Base-by-base conservation (phyloP, 2,329 filamentous ascomycete species). In the Sporothrix curviconia region DNA sequence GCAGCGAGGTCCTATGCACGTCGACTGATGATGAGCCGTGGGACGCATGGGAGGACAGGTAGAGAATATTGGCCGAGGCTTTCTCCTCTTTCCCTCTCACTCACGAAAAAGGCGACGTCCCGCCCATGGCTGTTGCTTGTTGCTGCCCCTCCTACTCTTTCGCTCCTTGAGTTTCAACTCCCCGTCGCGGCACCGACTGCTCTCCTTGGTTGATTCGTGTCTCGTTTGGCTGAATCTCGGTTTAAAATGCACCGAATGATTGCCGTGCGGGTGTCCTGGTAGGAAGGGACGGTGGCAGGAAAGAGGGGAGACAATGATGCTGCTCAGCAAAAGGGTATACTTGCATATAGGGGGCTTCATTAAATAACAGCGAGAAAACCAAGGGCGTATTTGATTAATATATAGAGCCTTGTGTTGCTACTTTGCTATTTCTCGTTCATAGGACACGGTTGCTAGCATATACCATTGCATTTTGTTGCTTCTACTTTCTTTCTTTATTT, bases 1-100 rank as follows among this genome's bases (percentile, higher is more conserved):
- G 64, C 34, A 65, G 63, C 63, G 68, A 66, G 15, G 60, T 64
- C n/a, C 61, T 74, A 15, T 74, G 72, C 63, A 67, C n/a, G 68
- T 42, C 37, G 46, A 8, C 34, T 25, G 19, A 25, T 49, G 15
- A 39, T 56, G 58, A 61, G 42, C 42, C 50, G 30, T 67, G 64
- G 64, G 56, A 40, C 32, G 2, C 43, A 24, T 67, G 64, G 64
- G 55, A 32, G 6, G 59, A 60, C 8, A 64, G 61, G 62, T 65
- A 60, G 60, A 32, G 19, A 43, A 15, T 24, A 32, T 28, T 17
- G 15, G 25, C 12, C 28, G 30, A 9, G 22, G 9, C 32, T 30
- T 30, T 15, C 14, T 46, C 17, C n/a, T n/a, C n/a, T n/a, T n/a
- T n/a, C n/a, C n/a, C n/a, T n/a, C n/a, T n/a, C n/a, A n/a, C n/a